These are phyloP conservation scores for Xylariomycetidae sp. DNA, from an alignment of 2,329 filamentous ascomycete species.

Conservation along the genomic window DNA sequence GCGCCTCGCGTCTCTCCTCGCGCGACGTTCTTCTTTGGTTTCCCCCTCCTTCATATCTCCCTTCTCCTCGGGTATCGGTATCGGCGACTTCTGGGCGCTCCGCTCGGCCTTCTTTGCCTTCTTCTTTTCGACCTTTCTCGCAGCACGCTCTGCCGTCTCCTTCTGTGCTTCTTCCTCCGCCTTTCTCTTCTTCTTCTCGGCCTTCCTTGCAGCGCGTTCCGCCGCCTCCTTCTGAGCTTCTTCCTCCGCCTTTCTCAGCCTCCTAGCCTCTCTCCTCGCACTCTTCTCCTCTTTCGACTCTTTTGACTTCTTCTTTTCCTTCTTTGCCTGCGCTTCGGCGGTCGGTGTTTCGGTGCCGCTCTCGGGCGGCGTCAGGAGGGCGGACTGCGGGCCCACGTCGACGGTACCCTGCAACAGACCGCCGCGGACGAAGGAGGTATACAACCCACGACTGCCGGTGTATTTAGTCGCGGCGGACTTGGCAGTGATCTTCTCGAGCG, in stretches of 20 bases:
- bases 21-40: constrained; percentile 40
- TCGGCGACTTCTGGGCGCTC: constrained; percentile 29
- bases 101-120: constrained; percentile 39
- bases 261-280: constrained; percentile 17
- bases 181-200: constrained; percentile 25
- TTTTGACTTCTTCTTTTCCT: constrained; percentile 20
- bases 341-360: constrained; percentile 24
- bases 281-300: constrained; percentile 16
- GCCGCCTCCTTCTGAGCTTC: constrained; percentile 14
- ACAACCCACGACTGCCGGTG: constrained; percentile 60
- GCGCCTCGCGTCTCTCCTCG: constrained; percentile 38
- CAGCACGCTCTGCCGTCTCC: constrained; percentile 17
- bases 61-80: too few species aligned
- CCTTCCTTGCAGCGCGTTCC: constrained; percentile 25
- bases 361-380: constrained; percentile 25
- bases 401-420: constrained; percentile 71
- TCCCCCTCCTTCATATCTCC: constrained; percentile 29
- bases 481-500: constrained; percentile 44
- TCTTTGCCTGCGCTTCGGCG: constrained; percentile 29
- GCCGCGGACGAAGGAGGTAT: constrained; percentile 79
- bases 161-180: constrained; percentile 24
- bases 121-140: constrained; percentile 25
- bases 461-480: constrained; percentile 46
- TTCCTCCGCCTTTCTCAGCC: constrained; percentile 24
- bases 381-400: constrained; percentile 8